Percentiles rank a stretch among this genome's conserved stretches.
Conservation (phyloP, 352 stramenopile genomes). For the Globisporangium echinulatum region DNA sequence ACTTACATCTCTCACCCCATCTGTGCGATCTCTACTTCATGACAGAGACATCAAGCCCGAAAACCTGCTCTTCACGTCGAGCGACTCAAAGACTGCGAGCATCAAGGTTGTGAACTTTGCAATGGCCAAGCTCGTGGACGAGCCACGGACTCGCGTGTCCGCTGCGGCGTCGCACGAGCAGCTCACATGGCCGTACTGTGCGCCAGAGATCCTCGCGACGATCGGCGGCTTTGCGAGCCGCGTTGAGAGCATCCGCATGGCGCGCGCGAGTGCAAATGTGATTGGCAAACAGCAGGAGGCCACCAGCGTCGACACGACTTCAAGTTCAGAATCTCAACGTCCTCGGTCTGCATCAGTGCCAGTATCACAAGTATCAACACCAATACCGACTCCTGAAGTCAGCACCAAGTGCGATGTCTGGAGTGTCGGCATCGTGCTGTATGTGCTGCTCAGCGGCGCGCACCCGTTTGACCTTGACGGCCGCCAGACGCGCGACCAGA, state of each 20-base stretch:
- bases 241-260: conserved; percentile 12
- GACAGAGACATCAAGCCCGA: conserved; percentile 75
- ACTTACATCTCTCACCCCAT: background rate
- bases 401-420: conserved; percentile 70
- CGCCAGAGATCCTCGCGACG: conserved; percentile 52
- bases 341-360: background rate
- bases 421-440: conserved; percentile 86
- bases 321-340: background rate
- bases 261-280: conserved; percentile 4
- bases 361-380: background rate
- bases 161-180: conserved; percentile 10
- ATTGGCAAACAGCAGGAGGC: conserved; percentile 6
- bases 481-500: conserved; percentile 61
- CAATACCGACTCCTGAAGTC: background rate
- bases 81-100: conserved; percentile 48
- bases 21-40: background rate
- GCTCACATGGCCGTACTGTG: conserved; percentile 59
- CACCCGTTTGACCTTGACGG: conserved; percentile 76
- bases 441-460: conserved; percentile 75
- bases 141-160: background rate
- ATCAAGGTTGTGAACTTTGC: conserved; percentile 87
- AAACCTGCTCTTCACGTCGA: conserved; percentile 77
- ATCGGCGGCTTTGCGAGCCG: conserved; percentile 6
- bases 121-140: conserved; percentile 54
- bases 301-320: conserved; percentile 18